Evolutionary conservation across 129 eudicot species (phyloP), one percentile per base, ranked within the genome.

Genomic region (Flaveria trinervia): DNA sequence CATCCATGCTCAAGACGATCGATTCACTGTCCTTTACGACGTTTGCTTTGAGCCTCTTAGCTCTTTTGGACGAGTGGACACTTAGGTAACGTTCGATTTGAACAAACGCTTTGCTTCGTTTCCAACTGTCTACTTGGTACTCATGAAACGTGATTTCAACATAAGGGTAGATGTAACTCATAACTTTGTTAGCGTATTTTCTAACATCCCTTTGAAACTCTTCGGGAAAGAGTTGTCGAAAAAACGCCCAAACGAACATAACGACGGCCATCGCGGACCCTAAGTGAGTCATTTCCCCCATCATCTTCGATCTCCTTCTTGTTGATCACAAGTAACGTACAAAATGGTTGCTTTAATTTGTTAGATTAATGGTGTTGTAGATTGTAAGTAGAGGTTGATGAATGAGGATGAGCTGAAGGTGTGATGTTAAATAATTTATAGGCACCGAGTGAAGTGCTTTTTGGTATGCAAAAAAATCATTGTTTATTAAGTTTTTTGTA

Each of bases 61-160:
- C 92, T 39, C 65, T 71, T 0, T 25, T 23, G 25, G 89, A 43
- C 28, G 86, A 78, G 73, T 81, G 41, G 30, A 70, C 23, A 45
- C 78, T 59, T 16, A 88, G 88, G 74, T 88, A 88, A 16, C 86
- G 69, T 71, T 88, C 84, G 18, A 88, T 85, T 30, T 86, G 75
- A 0, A 9, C 46, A 60, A 39, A 88, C 36, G 90, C 92, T 13
- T 62, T 64, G 79, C 86, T 83, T 20, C 92, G 79, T 46, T 85
- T 70, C 65, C 77, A 78, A 36, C 70, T 17, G 16, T 81, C 83
- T 1, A 69, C 72, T 70, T 85, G 79, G 51, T 77, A 88, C 59
- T 88, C 92, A 3, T 39, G 79, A 61, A 88, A 83, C 12, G 84
- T 78, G 71, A 88, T 85, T 1, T 76, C 68, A 52, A 88, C 71